Evolutionary conservation across 2,329 filamentous ascomycete species (phyloP).

Genomic region (Alternaria atra): DNA sequence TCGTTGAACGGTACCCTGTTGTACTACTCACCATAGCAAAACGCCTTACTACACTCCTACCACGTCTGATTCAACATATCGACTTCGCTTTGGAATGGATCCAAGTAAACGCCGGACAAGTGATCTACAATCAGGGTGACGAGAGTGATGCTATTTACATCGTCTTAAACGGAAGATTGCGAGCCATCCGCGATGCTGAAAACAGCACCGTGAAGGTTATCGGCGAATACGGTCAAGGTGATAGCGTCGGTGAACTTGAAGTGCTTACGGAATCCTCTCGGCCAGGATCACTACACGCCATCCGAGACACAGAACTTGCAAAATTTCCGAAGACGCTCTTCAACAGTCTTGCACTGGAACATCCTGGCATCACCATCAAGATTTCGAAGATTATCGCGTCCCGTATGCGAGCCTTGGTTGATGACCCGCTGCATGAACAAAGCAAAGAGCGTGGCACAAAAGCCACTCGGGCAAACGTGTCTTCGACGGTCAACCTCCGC

Average conservation of each 20-base stretch:
- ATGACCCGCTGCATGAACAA: slow-evolving; percentile 76
- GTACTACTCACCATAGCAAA: slow-evolving; percentile 96
- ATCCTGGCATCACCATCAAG: slow-evolving; percentile 98
- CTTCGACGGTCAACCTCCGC: slow-evolving; percentile 88
- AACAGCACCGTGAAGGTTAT: slow-evolving; percentile 85
- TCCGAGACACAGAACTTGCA: slow-evolving; percentile 93
- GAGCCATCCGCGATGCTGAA: slow-evolving; percentile 82
- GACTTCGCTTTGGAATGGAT: slow-evolving; percentile 99
- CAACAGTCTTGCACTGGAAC: slow-evolving; percentile 96
- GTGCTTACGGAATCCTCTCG: slow-evolving; percentile 93
- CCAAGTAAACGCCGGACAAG: slow-evolving; percentile 92
- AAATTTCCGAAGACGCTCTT: slow-evolving; percentile 96
- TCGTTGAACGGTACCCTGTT: slow-evolving; percentile 91
- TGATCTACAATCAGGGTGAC: slow-evolving; percentile 91
- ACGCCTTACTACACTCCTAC: slow-evolving; percentile 85
- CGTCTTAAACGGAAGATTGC: slow-evolving; percentile 89
- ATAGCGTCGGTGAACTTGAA: slow-evolving; percentile 96
- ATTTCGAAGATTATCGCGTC: slow-evolving; percentile 98
- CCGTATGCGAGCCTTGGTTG: slow-evolving; percentile 87
- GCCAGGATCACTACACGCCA: slow-evolving; percentile 92
- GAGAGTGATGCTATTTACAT: slow-evolving; percentile 99
- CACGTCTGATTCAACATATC: slow-evolving; percentile 90
- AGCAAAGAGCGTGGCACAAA: slow-evolving; percentile 69
- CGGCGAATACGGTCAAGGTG: slow-evolving; percentile 94
- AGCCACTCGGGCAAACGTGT: slow-evolving; percentile 69